Evolutionary conservation across 2,329 filamentous ascomycete species (phyloP), one percentile per base, ranked within the genome.

Genomic region (Ceratocystiopsis minuta): DNA sequence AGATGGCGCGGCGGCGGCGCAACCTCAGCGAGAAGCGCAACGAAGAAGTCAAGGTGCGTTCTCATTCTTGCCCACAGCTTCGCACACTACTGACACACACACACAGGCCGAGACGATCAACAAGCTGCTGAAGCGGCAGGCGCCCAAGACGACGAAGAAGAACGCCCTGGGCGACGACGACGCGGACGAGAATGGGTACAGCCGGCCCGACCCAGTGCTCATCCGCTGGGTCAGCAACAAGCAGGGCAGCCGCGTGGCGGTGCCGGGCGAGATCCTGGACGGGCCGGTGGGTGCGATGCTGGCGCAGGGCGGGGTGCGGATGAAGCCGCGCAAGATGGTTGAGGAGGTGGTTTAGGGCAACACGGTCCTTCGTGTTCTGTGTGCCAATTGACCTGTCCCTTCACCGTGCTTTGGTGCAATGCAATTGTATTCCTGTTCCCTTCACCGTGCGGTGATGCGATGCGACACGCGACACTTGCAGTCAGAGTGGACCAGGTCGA

Each of bases 71-170:
- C 3, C 4, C 24, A 28, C 24, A 6, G 2, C 24, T 28, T 6
- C 7, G 9, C 5, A 6, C 24, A 28, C 12, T 24, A 20, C 16
- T 20, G n/a, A 10, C 14, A 4, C 24, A 31, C 37, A 13, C n/a
- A 12, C 11, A 38, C 20, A 87, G 81, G 83, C 85, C 72, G 83
- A 88, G 65, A 90, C 83, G 0, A 88, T 90, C 69, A 87, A 90
- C 65, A 86, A 87, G 53, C 74, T 90, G 2, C 73, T 90, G 41
- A 86, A 86, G 59, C 86, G 87, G 55, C 83, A 87, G 56, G 80
- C 82, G 1, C 78, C 82, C 18, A 87, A 88, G 58, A 74, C 73
- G 16, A 51, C 45, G 43, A 78, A 70, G 49, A 64, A 66, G 48
- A 72, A 70, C 50, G 66, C 57, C 55, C 37, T 59, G 48, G 42